These are phyloP conservation scores for Fusarium protoensiforme DNA, from an alignment of 2,329 filamentous ascomycete genomes.

Conservation along the genomic window DNA sequence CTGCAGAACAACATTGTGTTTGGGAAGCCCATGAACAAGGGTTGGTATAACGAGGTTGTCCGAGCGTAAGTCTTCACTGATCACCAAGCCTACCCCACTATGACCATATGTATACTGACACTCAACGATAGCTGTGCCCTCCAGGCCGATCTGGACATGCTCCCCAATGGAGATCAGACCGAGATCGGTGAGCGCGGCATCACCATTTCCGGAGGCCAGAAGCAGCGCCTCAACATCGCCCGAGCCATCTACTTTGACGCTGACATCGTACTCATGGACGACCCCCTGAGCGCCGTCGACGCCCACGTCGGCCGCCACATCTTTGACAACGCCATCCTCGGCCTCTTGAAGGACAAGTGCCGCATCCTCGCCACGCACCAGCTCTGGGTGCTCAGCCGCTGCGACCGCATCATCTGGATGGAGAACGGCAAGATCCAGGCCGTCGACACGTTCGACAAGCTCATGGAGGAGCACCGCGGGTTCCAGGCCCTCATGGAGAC, in stretches of 20 bases:
- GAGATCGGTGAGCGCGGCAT: constrained; percentile 97
- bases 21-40: constrained; percentile 78
- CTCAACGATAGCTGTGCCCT: constrained; percentile 73
- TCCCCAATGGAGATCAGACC: constrained; percentile 88
- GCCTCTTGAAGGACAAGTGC: constrained; percentile 88
- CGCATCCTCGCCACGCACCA: constrained; percentile 94
- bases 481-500: constrained; percentile 90
- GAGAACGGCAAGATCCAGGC: constrained; percentile 86
- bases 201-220: constrained; percentile 94
- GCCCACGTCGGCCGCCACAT: constrained; percentile 79
- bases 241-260: constrained; percentile 79
- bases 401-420: constrained; percentile 94
- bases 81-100: background rate
- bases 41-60: constrained; percentile 88
- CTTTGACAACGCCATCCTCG: constrained; percentile 94
- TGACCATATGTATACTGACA: constrained; percentile 8
- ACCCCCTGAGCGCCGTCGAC: constrained; percentile 76
- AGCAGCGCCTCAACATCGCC: constrained; percentile 94
- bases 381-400: constrained; percentile 89
- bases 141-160: constrained; percentile 86
- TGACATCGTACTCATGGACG: constrained; percentile 76
- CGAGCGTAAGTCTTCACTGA: constrained; percentile 65
- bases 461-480: constrained; percentile 81
- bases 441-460: constrained; percentile 87
- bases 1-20: constrained; percentile 92